Evolutionary conservation across 139 green algal species (phyloP), one percentile per base, ranked within the genome.

Genomic region (Mesostigma viride): DNA sequence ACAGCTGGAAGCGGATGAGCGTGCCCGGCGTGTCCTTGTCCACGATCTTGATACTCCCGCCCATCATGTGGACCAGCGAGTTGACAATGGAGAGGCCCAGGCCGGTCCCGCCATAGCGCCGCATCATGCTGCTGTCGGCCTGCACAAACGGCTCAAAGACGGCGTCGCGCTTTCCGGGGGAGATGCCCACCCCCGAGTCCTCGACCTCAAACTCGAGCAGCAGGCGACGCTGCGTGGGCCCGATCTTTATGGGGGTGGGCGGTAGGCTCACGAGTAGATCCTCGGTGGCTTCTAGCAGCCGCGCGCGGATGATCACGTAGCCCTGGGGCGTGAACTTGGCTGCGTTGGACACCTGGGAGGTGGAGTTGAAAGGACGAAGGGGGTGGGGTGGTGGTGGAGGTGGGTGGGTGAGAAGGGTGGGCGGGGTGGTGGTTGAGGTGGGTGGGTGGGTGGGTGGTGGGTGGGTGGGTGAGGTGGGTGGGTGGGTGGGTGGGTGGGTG

Each of bases 1-100:
- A n/a, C n/a, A n/a, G n/a, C n/a, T 33, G 31, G 48, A 76, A 66
- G 0, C 70, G 33, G 2, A 76, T 64, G 1, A 71, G 53, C 17
- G 70, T 73, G 20, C 70, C 70, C 1, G 70, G 58, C 11, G 64
- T 64, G 0, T 72, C 45, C 35, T 76, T 76, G 14, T 71, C 63
- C 8, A 62, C 51, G n/a, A 76, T 36, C 2, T 67, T 31, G 22
- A 76, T 60, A 1, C n/a, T 31, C 3, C 70, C 70, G 5, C 63
- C 70, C 70, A 76, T 76, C 44, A 76, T 62, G 3, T 51, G 27
- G 11, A 76, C 62, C 1, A 76, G 64, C 17, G 30, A 34, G n/a
- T 32, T 30, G n/a, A 73, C 64, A 31, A 76, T 76, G 31, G 31
- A 40, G 22, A 76, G 70, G 2, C 70, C 70, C 33, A 76, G 35